Conservation (phyloP, 169 alveolate species). For the Perkinsus chesapeaki region DNA sequence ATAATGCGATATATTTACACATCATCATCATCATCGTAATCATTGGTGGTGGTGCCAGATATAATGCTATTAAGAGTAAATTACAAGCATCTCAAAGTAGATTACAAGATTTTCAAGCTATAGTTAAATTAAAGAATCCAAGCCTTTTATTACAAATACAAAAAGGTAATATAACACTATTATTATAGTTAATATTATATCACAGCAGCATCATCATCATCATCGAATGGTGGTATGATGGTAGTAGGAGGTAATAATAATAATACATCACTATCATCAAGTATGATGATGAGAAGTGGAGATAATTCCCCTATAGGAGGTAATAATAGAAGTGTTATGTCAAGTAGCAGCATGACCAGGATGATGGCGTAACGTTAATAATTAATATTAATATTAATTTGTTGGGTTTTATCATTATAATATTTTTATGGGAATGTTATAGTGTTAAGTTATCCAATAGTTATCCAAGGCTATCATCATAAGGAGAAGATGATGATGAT, state of each 20-base stretch:
- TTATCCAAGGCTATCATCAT: too few species aligned
- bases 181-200: not conserved
- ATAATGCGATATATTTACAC: too few species aligned
- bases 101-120: conserved; percentile 48
- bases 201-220: not conserved
- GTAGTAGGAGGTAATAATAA: not conserved
- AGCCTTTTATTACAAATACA: conserved; percentile 68
- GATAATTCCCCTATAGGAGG: not conserved
- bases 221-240: not conserved
- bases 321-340: too few species aligned
- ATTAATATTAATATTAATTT: too few species aligned
- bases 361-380: too few species aligned
- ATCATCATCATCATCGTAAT: conserved; percentile 34
- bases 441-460: too few species aligned
- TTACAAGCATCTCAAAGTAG: conserved; percentile 71
- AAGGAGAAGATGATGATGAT: too few species aligned
- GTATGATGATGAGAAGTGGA: not conserved
- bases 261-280: not conserved
- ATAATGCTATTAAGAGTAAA: conserved; percentile 69
- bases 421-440: too few species aligned
- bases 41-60: conserved; percentile 29
- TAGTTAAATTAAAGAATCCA: conserved; percentile 77
- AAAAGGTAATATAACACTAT: conserved; percentile 27
- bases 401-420: too few species aligned
- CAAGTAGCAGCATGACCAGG: too few species aligned